Base-by-base conservation (phyloP, 2,329 filamentous ascomycete species). In the Talaromyces albobiverticillius region DNA sequence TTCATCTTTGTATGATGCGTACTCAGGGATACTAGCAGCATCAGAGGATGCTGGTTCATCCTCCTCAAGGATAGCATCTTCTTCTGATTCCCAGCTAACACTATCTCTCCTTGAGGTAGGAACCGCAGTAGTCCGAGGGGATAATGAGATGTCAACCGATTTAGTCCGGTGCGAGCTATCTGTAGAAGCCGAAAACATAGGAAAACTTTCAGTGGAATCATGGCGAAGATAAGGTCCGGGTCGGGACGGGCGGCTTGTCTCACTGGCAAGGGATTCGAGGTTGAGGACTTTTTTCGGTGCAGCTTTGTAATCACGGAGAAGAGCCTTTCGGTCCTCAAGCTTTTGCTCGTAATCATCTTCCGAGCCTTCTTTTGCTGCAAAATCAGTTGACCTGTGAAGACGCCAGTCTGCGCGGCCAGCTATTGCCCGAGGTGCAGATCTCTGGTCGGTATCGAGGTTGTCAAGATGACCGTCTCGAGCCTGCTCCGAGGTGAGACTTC, bases 181-280 rank as follows among this genome's bases (percentile, higher is more conserved):
- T 1, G 80, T 80, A 9, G 82, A 83, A n/a, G 80, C 79, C 36
- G 82, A 84, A 58, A 86, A 84, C 79, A 85, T 84, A 20, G 78
- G 73, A 60, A 85, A 85, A 64, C 82, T 85, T 58, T 85, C 83
- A 6, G 78, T 76, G 22, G 82, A 85, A 60, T 83, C 78, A 60
- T 82, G 80, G 32, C 80, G 76, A 63, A 58, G 77, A 61, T 71
- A 71, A 59, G 62, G 60, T 51, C 68, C 59, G 54, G 59, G 61
- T 60, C 62, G 62, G 56, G 68, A 65, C 60, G 62, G 64, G 45
- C 64, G 64, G 36, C 55, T 64, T 13, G 60, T 54, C 18, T 66
- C 64, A 48, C 57, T 46, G 18, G 67, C 60, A 20, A 69, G 61
- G 9, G 75, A 69, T 46, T 81, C 79, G 45, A 81, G 70, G 22